phyloP scores from a whole-genome alignment of 805 yeast genomes.

The Pichia manshurica region DNA sequence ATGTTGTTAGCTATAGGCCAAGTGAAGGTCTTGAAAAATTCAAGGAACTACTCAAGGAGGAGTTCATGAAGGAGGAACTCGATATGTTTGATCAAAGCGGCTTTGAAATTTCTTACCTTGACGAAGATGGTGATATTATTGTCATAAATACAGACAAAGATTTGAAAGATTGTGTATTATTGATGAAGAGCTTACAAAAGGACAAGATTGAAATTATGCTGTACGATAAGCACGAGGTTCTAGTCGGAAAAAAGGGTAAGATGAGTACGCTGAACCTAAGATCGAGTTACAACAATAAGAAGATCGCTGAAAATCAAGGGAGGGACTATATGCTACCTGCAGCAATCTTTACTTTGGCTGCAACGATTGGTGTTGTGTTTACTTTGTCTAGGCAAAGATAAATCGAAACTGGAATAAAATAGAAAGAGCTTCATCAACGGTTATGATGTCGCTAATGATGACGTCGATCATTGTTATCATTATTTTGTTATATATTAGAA shows the following conservation, averaged over 20 bases:
- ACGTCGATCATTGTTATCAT: too few relatives aligned
- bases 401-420: background rate
- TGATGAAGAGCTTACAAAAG: slow-evolving; percentile 41
- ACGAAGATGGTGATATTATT: slow-evolving; percentile 80
- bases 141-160: slow-evolving; percentile 72
- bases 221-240: slow-evolving; percentile 54
- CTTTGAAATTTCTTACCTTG: slow-evolving; percentile 70
- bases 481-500: too few relatives aligned
- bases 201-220: slow-evolving; percentile 68
- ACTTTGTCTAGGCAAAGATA: slow-evolving; percentile 17
- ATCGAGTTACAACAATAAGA: slow-evolving; percentile 37
- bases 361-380: slow-evolving; percentile 51
- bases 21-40: slow-evolving; percentile 48
- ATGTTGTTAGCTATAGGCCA: slow-evolving; percentile 58
- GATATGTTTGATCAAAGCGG: slow-evolving; percentile 22
- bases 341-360: slow-evolving; percentile 53
- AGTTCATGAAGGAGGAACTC: slow-evolving; percentile 21
- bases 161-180: slow-evolving; percentile 62
- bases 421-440: background rate
- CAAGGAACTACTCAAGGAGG: slow-evolving; percentile 38
- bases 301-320: background rate
- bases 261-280: slow-evolving; percentile 31
- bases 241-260: slow-evolving; percentile 13
- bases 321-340: slow-evolving; percentile 48
- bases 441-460: too few relatives aligned